These are phyloP conservation scores for Auricularia cornea DNA, from an alignment of 768 basidiomycete species.

Conservation along the genomic window DNA sequence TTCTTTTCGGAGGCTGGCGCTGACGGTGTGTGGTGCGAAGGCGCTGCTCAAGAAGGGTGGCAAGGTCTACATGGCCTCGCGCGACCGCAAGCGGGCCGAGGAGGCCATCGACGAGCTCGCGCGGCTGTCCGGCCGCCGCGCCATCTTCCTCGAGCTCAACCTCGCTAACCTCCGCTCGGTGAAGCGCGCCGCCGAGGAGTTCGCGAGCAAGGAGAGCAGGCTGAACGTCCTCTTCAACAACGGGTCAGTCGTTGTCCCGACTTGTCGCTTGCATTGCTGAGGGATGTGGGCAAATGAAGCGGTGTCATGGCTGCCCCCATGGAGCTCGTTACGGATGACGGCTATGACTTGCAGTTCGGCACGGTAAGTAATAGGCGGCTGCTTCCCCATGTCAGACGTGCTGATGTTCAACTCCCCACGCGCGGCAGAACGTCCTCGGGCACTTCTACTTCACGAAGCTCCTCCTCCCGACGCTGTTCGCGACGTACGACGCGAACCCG, in stretches of 20 bases:
- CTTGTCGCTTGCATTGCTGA: too few relatives aligned
- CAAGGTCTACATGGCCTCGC: slow-evolving; percentile 8
- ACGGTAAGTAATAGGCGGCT: slow-evolving; percentile 47
- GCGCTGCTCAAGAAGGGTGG: slow-evolving; percentile 8
- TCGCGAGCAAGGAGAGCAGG: slow-evolving; percentile 6
- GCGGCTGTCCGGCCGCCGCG: slow-evolving; percentile 36
- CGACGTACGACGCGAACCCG: slow-evolving; percentile 18
- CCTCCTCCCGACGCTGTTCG: slow-evolving; percentile 33
- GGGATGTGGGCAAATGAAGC: slow-evolving; percentile 19
- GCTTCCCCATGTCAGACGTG: too few relatives aligned
- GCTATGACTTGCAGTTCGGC: slow-evolving; percentile 51
- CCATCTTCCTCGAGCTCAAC: slow-evolving; percentile 37
- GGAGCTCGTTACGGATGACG: slow-evolving; percentile 35
- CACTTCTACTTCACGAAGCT: slow-evolving; percentile 22
- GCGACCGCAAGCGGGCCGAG: slow-evolving; percentile 21
- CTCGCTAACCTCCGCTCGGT: slow-evolving; percentile 30
- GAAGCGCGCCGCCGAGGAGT: slow-evolving; percentile 7
- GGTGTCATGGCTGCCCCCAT: slow-evolving; percentile 40
- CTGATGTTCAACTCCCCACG: neutral
- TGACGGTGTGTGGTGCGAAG: neutral
- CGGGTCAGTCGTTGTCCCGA: neutral
- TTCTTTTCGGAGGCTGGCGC: neutral
- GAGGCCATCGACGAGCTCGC: slow-evolving; percentile 48
- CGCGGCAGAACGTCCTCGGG: slow-evolving; percentile 9
- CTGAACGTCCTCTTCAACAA: slow-evolving; percentile 9